Percentiles rank a stretch among this genome's conserved stretches.
Conservation (phyloP, 306 rosid species). For the Begonia peltatifolia region DNA sequence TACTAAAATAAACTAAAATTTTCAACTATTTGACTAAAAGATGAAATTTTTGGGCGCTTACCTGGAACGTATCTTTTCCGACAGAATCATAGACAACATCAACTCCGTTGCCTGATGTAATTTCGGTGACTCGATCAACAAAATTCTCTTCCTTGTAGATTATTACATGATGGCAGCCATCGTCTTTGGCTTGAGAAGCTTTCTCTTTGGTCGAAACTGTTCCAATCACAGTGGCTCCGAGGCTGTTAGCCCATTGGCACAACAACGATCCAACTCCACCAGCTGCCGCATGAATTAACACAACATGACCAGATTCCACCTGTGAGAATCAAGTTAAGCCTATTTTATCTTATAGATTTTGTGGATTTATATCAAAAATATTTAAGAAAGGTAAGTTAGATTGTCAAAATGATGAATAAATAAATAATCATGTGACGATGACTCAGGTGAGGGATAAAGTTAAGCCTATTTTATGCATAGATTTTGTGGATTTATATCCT, state of each 20-base stretch:
- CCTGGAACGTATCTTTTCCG: constrained; percentile 88
- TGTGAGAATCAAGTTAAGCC: constrained; percentile 6
- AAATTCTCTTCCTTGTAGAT: constrained; percentile 60
- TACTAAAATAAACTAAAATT: neutral
- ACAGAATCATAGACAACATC: constrained; percentile 91
- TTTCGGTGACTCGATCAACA: constrained; percentile 61
- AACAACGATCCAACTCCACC: constrained; percentile 94
- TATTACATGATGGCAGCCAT: constrained; percentile 81
- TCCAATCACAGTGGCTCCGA: constrained; percentile 90
- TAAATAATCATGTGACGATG: too few relatives aligned
- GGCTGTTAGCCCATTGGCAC: constrained; percentile 86
- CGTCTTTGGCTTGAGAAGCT: constrained; percentile 85
- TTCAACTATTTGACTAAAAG: neutral
- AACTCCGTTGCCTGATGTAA: constrained; percentile 74
- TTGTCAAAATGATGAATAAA: too few relatives aligned
- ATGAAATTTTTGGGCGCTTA: constrained; percentile 13
- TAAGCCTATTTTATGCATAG: neutral
- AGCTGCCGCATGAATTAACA: constrained; percentile 91
- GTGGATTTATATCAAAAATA: neutral
- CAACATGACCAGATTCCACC: constrained; percentile 72
- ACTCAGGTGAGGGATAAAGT: neutral
- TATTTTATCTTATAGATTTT: neutral
- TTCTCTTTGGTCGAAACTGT: constrained; percentile 70
- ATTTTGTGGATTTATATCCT: neutral
- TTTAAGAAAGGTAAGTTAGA: constrained; percentile 1